These are phyloP conservation scores for Vigna reflexopilosa DNA, from an alignment of 306 rosid genomes.

Conservation along the genomic window DNA sequence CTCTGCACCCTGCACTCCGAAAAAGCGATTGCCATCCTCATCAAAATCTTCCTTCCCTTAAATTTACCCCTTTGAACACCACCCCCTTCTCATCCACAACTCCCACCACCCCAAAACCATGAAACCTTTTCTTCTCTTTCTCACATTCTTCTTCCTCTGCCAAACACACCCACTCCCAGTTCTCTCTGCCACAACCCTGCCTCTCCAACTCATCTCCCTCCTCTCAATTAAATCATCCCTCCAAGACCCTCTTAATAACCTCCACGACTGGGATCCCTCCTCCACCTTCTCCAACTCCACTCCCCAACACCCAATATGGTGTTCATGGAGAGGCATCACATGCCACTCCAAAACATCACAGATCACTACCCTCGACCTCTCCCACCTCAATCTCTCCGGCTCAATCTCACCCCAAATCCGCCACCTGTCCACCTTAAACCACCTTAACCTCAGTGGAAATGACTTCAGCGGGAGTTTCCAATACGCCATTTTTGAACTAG, in stretches of 20 bases:
- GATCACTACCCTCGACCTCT: slow-evolving; percentile 73
- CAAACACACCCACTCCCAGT: slow-evolving; percentile 40
- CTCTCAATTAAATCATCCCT: slow-evolving; percentile 73
- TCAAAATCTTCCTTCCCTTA: slow-evolving; percentile 81
- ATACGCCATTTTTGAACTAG: slow-evolving; percentile 64
- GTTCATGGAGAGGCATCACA: slow-evolving; percentile 85
- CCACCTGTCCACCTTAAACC: slow-evolving; percentile 57
- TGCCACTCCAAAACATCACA: slow-evolving; percentile 70
- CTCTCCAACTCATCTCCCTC: slow-evolving; percentile 69
- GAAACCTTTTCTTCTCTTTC: slow-evolving; percentile 64
- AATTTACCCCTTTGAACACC: slow-evolving; percentile 61
- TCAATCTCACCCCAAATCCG: slow-evolving; percentile 66
- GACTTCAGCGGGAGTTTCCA: slow-evolving; percentile 67
- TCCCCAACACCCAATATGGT: slow-evolving; percentile 68
- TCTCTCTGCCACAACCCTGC: slow-evolving; percentile 53
- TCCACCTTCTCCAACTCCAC: slow-evolving; percentile 47
- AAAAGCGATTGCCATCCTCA: slow-evolving; percentile 71
- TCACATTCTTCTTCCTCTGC: slow-evolving; percentile 53
- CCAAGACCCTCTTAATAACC: slow-evolving; percentile 65
- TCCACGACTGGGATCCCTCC: slow-evolving; percentile 82
- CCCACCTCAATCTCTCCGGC: slow-evolving; percentile 84
- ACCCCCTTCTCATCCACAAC: slow-evolving; percentile 56
- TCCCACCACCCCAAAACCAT: slow-evolving; percentile 60
- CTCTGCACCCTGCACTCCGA: slow-evolving; percentile 89
- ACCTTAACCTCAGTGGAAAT: slow-evolving; percentile 82